Base-by-base conservation (phyloP, 352 stramenopile species). In the Phytophthora kernoviae region DNA sequence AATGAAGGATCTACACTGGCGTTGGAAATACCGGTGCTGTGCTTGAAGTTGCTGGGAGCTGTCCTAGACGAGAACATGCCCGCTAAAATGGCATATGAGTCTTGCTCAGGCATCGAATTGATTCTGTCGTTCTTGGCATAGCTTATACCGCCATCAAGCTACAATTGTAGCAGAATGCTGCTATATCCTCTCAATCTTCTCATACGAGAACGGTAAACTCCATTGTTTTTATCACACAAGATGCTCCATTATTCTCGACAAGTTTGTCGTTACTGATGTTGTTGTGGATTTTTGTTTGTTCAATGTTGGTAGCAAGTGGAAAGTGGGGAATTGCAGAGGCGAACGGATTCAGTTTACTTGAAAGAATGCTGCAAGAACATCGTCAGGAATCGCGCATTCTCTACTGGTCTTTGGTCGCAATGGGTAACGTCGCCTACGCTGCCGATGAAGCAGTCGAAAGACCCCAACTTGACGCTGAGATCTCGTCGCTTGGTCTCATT, bases 371-470 rank as follows among this genome's bases (percentile, higher is more conserved):
- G 2, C 50, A 74, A 1, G 37, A 48, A 9, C 81, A 87, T 40
- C 34, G 49, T 11, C 42, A 78, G 27, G 54, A 79, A 22, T 70
- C 68, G 7, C 66, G 59, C 3, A 53, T 88, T 21, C 63, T 87
- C 22, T 91, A 91, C 57, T 91, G 81, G 81, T 43, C 65, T 0
- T 64, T 87, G 14, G 27, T 87, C 7, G 68, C 79, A 0, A 50
- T 89, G 3, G 79, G 79, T 22, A 88, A 91, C 43, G 51, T 89
- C 17, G 70, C 75, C 14, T 87, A 77, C 46, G 76, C 54, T 18
- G 70, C 64, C 20, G 56, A 67, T 36, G 45, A 71, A 32, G 15
- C 6, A 1, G 54, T 44, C 5, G 20, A 39, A 2, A 41, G 58
- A 10, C 57, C 45, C 1, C 62, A 71, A 12, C 51, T 71, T 37